Conservation (phyloP, 805 yeast genomes). For the Yamadazyma nakazawae region DNA sequence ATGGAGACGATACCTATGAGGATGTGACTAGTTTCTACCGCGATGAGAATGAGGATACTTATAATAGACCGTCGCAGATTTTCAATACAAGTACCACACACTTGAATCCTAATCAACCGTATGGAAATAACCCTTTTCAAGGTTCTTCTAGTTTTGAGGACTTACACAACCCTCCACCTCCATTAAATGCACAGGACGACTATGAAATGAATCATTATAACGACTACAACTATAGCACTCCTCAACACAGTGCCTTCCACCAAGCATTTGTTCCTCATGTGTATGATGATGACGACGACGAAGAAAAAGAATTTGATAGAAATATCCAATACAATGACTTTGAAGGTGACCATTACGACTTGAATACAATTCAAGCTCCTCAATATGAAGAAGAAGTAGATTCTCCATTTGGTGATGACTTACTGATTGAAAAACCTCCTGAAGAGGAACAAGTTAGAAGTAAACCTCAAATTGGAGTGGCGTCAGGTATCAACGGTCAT, state of each 20-base stretch:
- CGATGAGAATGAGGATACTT: conserved; percentile 15
- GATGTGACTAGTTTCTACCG: conserved; percentile 22
- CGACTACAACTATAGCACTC: conserved; percentile 15
- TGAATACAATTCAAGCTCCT: conserved; percentile 25
- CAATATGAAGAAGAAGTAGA: conserved; percentile 12
- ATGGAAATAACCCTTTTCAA: conserved; percentile 15
- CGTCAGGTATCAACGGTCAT: conserved; percentile 41
- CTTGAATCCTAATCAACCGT: conserved; percentile 13
- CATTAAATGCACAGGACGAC: conserved; percentile 10
- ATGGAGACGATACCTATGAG: conserved; percentile 18
- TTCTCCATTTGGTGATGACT: conserved; percentile 30
- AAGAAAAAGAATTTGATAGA: conserved; percentile 38
- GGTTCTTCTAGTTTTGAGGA: conserved; percentile 10
- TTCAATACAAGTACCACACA: conserved; percentile 23
- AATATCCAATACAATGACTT: conserved; percentile 36
- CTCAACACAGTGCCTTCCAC: conserved; percentile 17
- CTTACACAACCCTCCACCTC: conserved; percentile 9
- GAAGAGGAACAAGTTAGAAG: conserved; percentile 30
- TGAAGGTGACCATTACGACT: conserved; percentile 42
- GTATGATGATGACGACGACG: conserved; percentile 39
- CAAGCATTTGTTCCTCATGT: conserved; percentile 45
- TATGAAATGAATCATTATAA: conserved; percentile 22
- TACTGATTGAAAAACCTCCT: conserved; percentile 28
- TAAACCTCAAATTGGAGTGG: conserved; percentile 33
- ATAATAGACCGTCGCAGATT: conserved; percentile 23